phyloP scores from a whole-genome alignment of 2,329 filamentous ascomycete genomes.

The Xylaria polymorpha region DNA sequence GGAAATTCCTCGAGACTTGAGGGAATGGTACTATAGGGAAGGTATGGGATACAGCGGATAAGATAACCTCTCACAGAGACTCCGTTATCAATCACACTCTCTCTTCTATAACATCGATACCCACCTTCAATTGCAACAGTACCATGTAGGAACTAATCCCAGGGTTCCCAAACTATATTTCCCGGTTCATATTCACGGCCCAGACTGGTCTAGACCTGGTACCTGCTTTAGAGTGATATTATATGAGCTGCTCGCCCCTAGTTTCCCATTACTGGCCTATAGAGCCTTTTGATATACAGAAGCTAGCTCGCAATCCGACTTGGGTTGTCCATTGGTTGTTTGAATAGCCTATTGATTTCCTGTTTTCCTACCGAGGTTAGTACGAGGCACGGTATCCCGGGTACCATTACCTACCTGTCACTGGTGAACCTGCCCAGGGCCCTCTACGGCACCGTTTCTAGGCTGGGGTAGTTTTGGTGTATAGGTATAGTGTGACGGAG shows the following conservation, averaged over 20 bases:
- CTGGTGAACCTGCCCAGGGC: neutral
- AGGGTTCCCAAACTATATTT: neutral
- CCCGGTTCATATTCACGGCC: neutral
- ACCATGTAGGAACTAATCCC: neutral
- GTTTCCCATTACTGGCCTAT: neutral
- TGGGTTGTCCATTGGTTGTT: slow-evolving; percentile 9
- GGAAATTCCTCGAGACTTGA: neutral
- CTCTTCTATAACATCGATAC: no score
- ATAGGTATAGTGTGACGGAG: no score
- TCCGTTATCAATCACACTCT: no score
- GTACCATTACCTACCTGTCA: neutral
- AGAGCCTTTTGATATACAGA: slow-evolving; percentile 9
- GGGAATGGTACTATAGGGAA: neutral
- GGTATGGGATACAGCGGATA: no score
- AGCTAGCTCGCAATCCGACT: neutral
- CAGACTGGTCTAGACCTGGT: slow-evolving; percentile 12
- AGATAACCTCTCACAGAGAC: no score
- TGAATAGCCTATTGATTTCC: slow-evolving; percentile 15
- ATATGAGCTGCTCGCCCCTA: neutral
- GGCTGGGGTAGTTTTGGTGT: neutral
- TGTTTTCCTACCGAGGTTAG: neutral
- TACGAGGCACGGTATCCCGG: neutral
- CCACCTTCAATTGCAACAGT: neutral
- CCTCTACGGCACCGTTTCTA: neutral
- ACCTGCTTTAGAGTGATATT: slow-evolving; percentile 13